phyloP scores from a whole-genome alignment of 768 basidiomycete genomes.

The Lactarius sp. region DNA sequence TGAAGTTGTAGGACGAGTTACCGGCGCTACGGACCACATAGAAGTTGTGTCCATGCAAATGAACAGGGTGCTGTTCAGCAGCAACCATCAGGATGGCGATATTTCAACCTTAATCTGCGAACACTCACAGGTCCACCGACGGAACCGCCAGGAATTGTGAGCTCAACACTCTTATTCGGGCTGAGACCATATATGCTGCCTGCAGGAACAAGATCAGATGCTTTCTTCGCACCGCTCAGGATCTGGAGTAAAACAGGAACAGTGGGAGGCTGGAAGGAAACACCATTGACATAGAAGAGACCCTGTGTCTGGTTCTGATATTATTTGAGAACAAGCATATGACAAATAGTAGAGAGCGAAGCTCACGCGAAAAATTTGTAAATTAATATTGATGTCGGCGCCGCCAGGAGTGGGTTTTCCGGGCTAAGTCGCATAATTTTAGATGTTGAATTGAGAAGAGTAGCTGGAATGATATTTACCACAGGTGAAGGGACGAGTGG shows the following conservation, averaged over 20 bases:
- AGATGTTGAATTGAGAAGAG: neutral
- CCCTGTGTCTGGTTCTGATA: neutral
- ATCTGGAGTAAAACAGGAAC: conserved; percentile 22
- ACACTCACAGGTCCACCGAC: conserved; percentile 10
- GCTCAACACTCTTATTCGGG: neutral
- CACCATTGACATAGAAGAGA: neutral
- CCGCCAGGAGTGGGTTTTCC: conserved; percentile 26
- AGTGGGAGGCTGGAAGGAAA: neutral
- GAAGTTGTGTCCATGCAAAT: conserved; percentile 24
- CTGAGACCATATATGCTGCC: conserved; percentile 15
- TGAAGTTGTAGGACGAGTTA: conserved; percentile 20
- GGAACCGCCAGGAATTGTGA: conserved; percentile 14
- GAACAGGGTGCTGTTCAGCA: conserved; percentile 15
- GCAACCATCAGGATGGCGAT: neutral
- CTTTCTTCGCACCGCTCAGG: conserved; percentile 4
- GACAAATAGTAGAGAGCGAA: neutral
- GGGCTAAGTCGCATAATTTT: conserved; percentile 18
- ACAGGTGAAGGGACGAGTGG: conserved; percentile 18
- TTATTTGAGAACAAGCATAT: neutral
- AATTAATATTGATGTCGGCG: conserved; percentile 25
- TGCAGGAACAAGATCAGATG: conserved; percentile 3
- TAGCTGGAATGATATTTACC: neutral
- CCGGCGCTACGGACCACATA: conserved; percentile 24
- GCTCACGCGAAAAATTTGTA: conserved; percentile 26
- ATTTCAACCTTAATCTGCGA: neutral